These are phyloP conservation scores for Rosa hybrid DNA, from an alignment of 331 rosid species.

Conservation along the genomic window DNA sequence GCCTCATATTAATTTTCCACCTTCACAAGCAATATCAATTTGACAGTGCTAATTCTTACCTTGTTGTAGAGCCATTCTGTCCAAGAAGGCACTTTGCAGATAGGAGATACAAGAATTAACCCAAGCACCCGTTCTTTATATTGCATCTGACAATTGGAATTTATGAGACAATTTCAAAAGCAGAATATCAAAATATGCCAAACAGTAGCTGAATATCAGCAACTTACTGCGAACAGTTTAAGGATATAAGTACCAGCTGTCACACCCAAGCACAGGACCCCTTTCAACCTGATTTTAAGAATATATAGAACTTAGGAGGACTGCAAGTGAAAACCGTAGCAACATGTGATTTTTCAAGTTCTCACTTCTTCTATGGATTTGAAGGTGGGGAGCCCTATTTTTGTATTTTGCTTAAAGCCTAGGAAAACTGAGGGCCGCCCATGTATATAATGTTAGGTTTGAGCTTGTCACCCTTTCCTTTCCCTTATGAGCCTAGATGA, in stretches of 20 bases:
- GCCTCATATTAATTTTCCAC: not conserved
- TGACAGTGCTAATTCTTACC: conserved; percentile 42
- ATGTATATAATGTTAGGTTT: too few relatives aligned
- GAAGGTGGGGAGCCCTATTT: too few relatives aligned
- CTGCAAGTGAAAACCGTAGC: too few relatives aligned
- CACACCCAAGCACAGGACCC: conserved; percentile 82
- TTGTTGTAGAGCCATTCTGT: conserved; percentile 85
- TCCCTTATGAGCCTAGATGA: too few relatives aligned
- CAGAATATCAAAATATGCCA: conserved; percentile 10
- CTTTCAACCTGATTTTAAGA: conserved; percentile 56
- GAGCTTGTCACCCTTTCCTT: too few relatives aligned
- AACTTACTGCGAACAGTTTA: conserved; percentile 77
- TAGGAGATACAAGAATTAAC: conserved; percentile 78
- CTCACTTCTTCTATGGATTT: too few relatives aligned
- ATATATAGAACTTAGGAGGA: not conserved
- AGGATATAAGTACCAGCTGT: conserved; percentile 89
- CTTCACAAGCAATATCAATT: conserved; percentile 12
- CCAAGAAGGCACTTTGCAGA: conserved; percentile 82
- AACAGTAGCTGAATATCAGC: conserved; percentile 5
- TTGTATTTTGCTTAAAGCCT: too few relatives aligned
- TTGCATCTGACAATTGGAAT: conserved; percentile 59
- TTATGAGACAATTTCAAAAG: conserved; percentile 9
- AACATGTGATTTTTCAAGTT: too few relatives aligned
- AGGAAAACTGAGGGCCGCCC: too few relatives aligned
- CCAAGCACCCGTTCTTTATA: conserved; percentile 74